These are phyloP conservation scores for Coemansia pectinata DNA, from an alignment of 192 early-diverging fungal species.

Conservation along the genomic window DNA sequence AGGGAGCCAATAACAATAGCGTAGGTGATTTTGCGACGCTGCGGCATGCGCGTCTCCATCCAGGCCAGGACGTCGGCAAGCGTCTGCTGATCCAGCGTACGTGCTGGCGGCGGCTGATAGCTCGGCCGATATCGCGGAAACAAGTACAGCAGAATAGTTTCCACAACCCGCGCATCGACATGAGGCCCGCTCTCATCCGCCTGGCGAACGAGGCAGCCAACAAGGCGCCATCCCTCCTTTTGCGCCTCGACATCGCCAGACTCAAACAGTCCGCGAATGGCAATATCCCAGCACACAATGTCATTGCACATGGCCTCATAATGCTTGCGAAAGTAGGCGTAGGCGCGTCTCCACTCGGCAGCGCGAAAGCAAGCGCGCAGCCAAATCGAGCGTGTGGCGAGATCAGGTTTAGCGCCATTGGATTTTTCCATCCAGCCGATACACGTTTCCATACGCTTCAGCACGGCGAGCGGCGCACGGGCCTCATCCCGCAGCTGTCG, in stretches of 20 bases:
- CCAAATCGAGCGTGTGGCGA: slow-evolving; percentile 37
- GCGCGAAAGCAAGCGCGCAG: slow-evolving; percentile 44
- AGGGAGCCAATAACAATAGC: slow-evolving; percentile 24
- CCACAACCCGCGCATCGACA: slow-evolving; percentile 23
- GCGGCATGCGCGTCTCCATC: slow-evolving; percentile 17
- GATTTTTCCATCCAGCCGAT: slow-evolving; percentile 26
- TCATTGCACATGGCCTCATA: slow-evolving; percentile 10
- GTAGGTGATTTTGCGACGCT: slow-evolving; percentile 11
- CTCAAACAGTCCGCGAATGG: slow-evolving; percentile 26
- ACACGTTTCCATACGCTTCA: slow-evolving; percentile 3
- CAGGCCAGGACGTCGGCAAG: slow-evolving; percentile 17
- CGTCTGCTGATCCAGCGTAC: neutral
- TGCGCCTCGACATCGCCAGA: slow-evolving; percentile 7
- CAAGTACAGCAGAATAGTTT: slow-evolving; percentile 27
- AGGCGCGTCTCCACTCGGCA: slow-evolving; percentile 22
- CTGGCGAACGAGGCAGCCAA: slow-evolving; percentile 20
- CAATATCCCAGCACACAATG: slow-evolving; percentile 37
- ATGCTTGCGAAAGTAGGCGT: slow-evolving; percentile 17
- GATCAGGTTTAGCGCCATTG: slow-evolving; percentile 20
- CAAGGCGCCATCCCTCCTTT: slow-evolving; percentile 28
- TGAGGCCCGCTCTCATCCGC: neutral
- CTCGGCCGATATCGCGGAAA: slow-evolving; percentile 17
- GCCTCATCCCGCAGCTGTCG: neutral
- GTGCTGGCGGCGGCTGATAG: slow-evolving; percentile 7
- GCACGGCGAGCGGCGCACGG: neutral